Percentiles rank a stretch among this genome's conserved stretches.
phyloP scores from a whole-genome alignment of 140 eudicot genomes.

The Stevia rebaudiana region DNA sequence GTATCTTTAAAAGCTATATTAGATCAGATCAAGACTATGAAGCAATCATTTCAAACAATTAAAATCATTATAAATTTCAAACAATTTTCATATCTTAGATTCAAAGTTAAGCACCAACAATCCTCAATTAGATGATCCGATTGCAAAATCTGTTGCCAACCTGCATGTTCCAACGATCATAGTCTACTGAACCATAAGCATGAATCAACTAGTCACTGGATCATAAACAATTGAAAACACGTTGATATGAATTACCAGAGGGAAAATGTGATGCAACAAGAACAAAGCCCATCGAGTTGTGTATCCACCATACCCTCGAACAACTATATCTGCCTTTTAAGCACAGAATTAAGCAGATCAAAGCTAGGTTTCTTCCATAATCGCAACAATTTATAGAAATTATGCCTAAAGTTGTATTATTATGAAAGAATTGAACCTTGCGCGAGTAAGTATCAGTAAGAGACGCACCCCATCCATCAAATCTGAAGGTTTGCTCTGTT shows the following conservation, averaged over 20 bases:
- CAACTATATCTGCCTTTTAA: conserved; percentile 69
- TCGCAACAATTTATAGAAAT: neutral
- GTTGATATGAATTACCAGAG: conserved; percentile 44
- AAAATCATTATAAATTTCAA: neutral
- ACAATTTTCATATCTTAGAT: neutral
- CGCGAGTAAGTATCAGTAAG: conserved; percentile 74
- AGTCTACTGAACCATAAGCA: neutral
- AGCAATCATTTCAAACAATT: neutral
- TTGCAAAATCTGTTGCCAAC: neutral
- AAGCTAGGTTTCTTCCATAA: neutral
- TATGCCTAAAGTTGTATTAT: neutral
- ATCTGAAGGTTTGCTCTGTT: conserved; percentile 68
- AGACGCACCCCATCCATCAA: conserved; percentile 88
- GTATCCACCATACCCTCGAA: conserved; percentile 89
- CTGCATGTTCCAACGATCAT: neutral
- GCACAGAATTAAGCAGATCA: neutral
- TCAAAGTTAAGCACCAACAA: conserved; percentile 7
- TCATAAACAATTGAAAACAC: too few species aligned
- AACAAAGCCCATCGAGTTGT: conserved; percentile 89
- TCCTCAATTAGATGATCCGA: neutral
- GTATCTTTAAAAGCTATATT: neutral
- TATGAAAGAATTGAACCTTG: conserved; percentile 44
- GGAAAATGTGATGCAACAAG: conserved; percentile 74
- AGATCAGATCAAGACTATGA: neutral
- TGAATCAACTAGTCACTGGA: neutral